Evolutionary conservation across 129 eudicot species (phyloP).

Genomic region (Gnaphalium uliginosum): DNA sequence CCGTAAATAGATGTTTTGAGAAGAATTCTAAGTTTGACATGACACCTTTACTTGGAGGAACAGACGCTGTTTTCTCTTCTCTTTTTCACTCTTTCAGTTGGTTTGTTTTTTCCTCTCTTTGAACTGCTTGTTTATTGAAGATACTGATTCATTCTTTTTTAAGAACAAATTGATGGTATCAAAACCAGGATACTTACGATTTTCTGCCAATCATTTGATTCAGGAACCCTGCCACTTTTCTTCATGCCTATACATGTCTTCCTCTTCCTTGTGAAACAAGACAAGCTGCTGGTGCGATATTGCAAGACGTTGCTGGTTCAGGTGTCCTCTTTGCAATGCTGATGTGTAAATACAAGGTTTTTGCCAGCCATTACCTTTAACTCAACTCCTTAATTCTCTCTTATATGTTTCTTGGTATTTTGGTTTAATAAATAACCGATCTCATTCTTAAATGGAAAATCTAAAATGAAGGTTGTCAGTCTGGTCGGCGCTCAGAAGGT

Average conservation of each 20-base stretch:
- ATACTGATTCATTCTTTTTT: neutral
- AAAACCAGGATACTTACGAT: neutral
- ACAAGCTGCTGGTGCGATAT: constrained; percentile 90
- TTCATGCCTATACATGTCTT: constrained; percentile 95
- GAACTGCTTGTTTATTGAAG: neutral
- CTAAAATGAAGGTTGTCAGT: constrained; percentile 80
- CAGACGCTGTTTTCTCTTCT: constrained; percentile 94
- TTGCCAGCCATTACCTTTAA: constrained; percentile 5
- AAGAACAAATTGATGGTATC: neutral
- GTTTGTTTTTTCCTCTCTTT: constrained; percentile 40
- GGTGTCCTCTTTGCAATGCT: constrained; percentile 92
- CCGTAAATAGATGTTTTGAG: constrained; percentile 92
- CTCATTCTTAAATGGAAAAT: neutral
- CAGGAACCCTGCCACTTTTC: constrained; percentile 98
- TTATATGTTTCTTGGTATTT: neutral
- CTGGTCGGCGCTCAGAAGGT: constrained; percentile 94
- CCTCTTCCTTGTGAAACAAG: constrained; percentile 87
- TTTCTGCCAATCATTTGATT: constrained; percentile 17
- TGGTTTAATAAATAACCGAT: neutral
- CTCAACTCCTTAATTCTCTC: neutral
- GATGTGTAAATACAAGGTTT: constrained; percentile 95
- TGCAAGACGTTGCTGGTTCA: constrained; percentile 93
- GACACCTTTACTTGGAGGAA: constrained; percentile 98
- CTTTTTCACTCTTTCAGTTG: constrained; percentile 94
- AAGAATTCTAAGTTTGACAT: constrained; percentile 95